Conservation (phyloP, 1,284 basidiomycete species). For the Sporisorium reilianum region DNA sequence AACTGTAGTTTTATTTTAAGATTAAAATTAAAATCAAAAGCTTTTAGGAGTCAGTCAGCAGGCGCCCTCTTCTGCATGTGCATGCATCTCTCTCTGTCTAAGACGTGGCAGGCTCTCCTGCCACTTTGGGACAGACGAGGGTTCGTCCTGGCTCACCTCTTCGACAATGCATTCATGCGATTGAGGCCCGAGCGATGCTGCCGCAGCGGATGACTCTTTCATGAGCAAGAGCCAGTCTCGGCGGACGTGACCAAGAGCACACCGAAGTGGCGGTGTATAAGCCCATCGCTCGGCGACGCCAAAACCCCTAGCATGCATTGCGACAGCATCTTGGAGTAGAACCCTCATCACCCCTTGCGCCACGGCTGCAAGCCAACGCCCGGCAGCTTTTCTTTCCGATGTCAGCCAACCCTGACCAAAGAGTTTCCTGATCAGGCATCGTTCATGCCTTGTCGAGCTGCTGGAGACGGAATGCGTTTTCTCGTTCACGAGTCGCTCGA, state of each 20-base stretch:
- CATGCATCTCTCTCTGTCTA: background rate
- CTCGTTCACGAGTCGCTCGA: background rate
- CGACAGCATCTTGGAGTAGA: background rate
- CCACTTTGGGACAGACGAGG: background rate
- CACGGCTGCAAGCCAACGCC: slow-evolving; percentile 1
- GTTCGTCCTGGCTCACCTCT: background rate
- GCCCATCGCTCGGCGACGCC: background rate
- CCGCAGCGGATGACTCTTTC: too few relatives aligned
- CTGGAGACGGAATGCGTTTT: too few relatives aligned
- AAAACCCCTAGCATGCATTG: background rate
- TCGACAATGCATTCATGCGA: background rate
- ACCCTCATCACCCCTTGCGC: background rate
- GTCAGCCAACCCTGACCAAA: background rate
- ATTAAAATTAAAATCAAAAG: background rate
- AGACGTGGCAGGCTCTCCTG: slow-evolving; percentile 12
- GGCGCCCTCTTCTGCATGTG: background rate
- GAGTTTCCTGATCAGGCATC: background rate
- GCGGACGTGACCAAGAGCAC: too few relatives aligned
- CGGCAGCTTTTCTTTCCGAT: background rate
- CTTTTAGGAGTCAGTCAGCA: background rate
- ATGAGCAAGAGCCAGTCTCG: too few relatives aligned
- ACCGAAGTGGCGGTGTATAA: too few relatives aligned
- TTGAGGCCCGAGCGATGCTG: too few relatives aligned
- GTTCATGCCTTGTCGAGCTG: background rate
- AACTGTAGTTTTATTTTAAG: too few relatives aligned